These are phyloP conservation scores for Filobasidium floriforme DNA, from an alignment of 768 basidiomycete genomes.

Conservation along the genomic window DNA sequence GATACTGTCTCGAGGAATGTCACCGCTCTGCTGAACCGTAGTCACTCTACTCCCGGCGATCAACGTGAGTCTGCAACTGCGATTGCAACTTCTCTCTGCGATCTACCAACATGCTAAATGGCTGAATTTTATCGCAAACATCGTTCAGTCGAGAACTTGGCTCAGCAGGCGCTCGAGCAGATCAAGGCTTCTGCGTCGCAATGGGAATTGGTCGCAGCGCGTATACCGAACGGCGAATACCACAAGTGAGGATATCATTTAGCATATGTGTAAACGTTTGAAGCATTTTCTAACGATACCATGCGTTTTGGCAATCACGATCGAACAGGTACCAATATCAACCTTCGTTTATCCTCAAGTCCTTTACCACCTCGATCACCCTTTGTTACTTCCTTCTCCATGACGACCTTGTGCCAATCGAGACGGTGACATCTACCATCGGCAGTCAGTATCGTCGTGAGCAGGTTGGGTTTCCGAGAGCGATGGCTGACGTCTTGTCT, in stretches of 20 bases:
- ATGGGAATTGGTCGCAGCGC: conserved; percentile 14
- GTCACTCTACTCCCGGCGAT: conserved; percentile 20
- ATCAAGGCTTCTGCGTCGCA: not conserved
- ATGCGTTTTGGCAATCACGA: not conserved
- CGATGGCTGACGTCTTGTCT: not conserved
- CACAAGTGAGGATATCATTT: conserved; percentile 15
- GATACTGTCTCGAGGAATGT: conserved; percentile 18
- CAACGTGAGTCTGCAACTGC: conserved; percentile 9
- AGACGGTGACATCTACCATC: conserved; percentile 36
- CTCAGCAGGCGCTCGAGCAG: conserved; percentile 17
- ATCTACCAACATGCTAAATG: not conserved
- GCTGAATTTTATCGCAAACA: not conserved
- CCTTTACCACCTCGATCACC: conserved; percentile 40
- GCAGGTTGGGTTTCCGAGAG: not conserved
- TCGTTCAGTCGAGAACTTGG: conserved; percentile 15
- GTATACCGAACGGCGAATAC: conserved; percentile 21
- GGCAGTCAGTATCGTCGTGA: conserved; percentile 37
- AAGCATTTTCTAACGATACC: not conserved
- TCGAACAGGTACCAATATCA: conserved; percentile 19
- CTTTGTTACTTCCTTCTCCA: conserved; percentile 42
- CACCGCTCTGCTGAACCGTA: conserved; percentile 20
- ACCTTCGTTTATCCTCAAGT: conserved; percentile 19
- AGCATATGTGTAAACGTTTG: too few species aligned
- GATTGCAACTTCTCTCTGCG: not conserved
- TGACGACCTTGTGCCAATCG: conserved; percentile 40